These are phyloP conservation scores for Hemisphaericaspora subhashii DNA, from an alignment of 1,139 yeast genomes.

Conservation along the genomic window DNA sequence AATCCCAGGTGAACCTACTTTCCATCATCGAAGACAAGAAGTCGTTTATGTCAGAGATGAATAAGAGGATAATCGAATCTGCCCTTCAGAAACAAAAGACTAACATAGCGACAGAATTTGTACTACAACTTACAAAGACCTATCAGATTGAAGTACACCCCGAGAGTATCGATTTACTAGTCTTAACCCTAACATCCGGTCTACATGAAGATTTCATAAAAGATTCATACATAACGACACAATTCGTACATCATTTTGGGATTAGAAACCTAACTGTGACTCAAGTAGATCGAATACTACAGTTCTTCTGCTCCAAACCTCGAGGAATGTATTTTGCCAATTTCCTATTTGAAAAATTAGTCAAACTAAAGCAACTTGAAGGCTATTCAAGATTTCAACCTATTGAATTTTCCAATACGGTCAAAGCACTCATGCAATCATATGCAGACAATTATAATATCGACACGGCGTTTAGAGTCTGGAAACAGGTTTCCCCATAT, in stretches of 20 bases:
- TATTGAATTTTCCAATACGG: not conserved
- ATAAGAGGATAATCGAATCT: no score
- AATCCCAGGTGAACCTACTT: not conserved
- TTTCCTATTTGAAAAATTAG: conserved; percentile 5
- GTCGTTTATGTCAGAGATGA: not conserved
- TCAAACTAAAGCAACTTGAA: not conserved
- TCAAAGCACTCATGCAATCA: conserved; percentile 3
- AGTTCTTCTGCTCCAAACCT: conserved; percentile 7
- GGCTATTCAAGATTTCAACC: not conserved
- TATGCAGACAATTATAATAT: conserved; percentile 9
- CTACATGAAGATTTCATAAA: not conserved
- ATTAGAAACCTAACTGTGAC: not conserved
- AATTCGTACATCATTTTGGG: conserved; percentile 6
- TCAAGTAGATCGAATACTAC: conserved; percentile 5
- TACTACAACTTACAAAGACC: not conserved
- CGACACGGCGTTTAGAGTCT: not conserved
- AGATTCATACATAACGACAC: conserved; percentile 10
- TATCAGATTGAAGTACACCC: not conserved
- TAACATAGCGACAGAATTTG: not conserved
- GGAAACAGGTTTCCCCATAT: not conserved
- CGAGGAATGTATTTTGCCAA: conserved; percentile 13
- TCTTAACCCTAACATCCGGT: not conserved
- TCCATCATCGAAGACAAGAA: not conserved
- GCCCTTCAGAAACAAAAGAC: no score
- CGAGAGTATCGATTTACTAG: not conserved